Conservation (phyloP, 2,329 filamentous ascomycete genomes). For the Neoscytalidium dimidiatum region DNA sequence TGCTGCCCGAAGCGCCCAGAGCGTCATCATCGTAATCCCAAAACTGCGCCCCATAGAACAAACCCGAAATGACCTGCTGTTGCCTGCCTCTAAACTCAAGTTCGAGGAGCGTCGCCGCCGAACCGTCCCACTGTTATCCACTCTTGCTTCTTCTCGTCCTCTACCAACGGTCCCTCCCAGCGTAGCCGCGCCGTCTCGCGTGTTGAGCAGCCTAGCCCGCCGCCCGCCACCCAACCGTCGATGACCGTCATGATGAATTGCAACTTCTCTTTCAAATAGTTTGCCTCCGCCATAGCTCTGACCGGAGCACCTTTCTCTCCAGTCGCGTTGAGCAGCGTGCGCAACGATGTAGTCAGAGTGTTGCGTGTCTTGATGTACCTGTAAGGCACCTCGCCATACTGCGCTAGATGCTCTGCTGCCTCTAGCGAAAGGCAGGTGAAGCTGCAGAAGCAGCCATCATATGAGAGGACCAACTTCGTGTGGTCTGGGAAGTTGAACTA, state of each 20-base stretch:
- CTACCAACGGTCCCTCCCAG: constrained; percentile 47
- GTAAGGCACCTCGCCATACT: constrained; percentile 63
- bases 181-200: constrained; percentile 37
- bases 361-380: constrained; percentile 70
- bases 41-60: constrained; percentile 1
- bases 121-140: constrained; percentile 51
- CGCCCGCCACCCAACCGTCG: constrained; percentile 69
- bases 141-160: constrained; percentile 48
- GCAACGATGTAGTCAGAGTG: constrained; percentile 70
- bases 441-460: constrained; percentile 73
- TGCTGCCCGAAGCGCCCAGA: constrained; percentile 15
- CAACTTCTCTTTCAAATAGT: constrained; percentile 73
- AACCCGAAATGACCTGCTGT: constrained; percentile 5
- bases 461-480: constrained; percentile 78
- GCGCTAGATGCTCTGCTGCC: constrained; percentile 65
- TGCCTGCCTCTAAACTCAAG: neutral
- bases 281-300: constrained; percentile 64
- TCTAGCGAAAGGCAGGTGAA: constrained; percentile 76
- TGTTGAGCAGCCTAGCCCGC: constrained; percentile 61
- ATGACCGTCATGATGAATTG: constrained; percentile 70
- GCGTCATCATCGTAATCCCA: constrained; percentile 8
- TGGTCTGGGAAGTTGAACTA: constrained; percentile 88
- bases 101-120: constrained; percentile 45
- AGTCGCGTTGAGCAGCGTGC: constrained; percentile 68
- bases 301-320: constrained; percentile 51